Evolutionary conservation across 2,329 filamentous ascomycete genomes (phyloP).

Genomic region (Aspergillus phoenicis): DNA sequence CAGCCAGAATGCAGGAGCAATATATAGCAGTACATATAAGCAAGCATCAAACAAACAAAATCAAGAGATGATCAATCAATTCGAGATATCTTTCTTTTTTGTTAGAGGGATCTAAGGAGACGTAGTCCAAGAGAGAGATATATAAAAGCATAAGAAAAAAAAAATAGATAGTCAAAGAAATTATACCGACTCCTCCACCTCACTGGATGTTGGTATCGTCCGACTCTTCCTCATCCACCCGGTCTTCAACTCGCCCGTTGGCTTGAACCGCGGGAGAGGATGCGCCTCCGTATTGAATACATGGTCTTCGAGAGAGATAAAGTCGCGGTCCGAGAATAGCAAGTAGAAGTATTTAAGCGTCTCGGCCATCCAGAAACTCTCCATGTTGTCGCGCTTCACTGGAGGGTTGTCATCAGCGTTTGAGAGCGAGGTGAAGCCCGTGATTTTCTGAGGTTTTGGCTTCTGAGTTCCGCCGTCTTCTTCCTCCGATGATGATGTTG

Average conservation of each 20-base stretch:
- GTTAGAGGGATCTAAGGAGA: background rate
- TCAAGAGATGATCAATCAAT: background rate
- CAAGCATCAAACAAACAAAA: background rate
- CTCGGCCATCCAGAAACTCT: slow-evolving; percentile 98
- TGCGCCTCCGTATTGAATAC: slow-evolving; percentile 98
- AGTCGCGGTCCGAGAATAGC: slow-evolving; percentile 79
- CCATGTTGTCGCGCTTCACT: slow-evolving; percentile 82
- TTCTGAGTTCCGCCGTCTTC: background rate
- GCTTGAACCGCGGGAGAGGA: slow-evolving; percentile 81
- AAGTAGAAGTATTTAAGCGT: slow-evolving; percentile 98
- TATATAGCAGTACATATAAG: background rate
- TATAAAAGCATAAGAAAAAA: background rate
- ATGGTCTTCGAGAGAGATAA: slow-evolving; percentile 81
- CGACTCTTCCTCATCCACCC: slow-evolving; percentile 40
- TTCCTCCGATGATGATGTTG: too few relatives aligned
- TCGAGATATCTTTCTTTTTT: background rate
- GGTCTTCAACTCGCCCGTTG: slow-evolving; percentile 54
- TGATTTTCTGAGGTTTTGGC: slow-evolving; percentile 26
- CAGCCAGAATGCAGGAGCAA: too few relatives aligned
- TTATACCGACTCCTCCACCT: background rate
- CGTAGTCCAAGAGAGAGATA: background rate
- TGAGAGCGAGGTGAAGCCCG: slow-evolving; percentile 77
- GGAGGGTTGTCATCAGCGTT: slow-evolving; percentile 75
- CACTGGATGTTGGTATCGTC: background rate
- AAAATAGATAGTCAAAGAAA: background rate